Percentiles rank a stretch among this genome's conserved stretches.
Evolutionary conservation across 331 rosid species (phyloP).

Genomic region (Saraca asoca): DNA sequence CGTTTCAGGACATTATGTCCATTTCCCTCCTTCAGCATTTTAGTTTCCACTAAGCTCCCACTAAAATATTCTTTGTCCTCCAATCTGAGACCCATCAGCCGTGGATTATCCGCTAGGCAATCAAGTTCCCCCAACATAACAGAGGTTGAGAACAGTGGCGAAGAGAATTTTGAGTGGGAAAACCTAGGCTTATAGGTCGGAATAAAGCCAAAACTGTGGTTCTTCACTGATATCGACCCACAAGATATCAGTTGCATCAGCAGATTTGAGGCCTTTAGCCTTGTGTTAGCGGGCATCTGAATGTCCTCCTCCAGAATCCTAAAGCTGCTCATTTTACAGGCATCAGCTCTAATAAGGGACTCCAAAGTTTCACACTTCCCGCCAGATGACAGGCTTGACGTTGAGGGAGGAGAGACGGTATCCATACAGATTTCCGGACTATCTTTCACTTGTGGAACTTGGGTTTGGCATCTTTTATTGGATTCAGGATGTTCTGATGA

Average conservation of each 20-base stretch:
- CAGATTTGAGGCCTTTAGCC: conserved; percentile 66
- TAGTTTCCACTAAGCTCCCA: conserved; percentile 78
- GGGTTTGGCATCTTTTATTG: conserved; percentile 41
- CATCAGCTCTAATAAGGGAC: conserved; percentile 84
- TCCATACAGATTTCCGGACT: conserved; percentile 54
- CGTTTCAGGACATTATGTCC: conserved; percentile 60
- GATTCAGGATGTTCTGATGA: conserved; percentile 60
- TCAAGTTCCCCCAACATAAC: conserved; percentile 69
- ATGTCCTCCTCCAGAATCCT: conserved; percentile 71
- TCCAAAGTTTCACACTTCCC: conserved; percentile 86
- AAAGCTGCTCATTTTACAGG: conserved; percentile 74
- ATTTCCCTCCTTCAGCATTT: conserved; percentile 50
- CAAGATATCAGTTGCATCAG: conserved; percentile 87
- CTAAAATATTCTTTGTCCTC: conserved; percentile 86
- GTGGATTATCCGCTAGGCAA: conserved; percentile 63
- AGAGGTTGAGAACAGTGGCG: conserved; percentile 69
- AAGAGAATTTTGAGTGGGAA: conserved; percentile 65
- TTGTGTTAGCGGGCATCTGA: conserved; percentile 60
- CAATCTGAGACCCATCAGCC: conserved; percentile 60
- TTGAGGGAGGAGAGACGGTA: conserved; percentile 64
- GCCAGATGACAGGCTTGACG: conserved; percentile 66
- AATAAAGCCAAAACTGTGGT: conserved; percentile 69
- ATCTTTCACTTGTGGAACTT: conserved; percentile 42
- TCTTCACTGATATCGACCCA: conserved; percentile 83
- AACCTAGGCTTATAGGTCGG: conserved; percentile 71